Evolutionary conservation across 1,284 basidiomycete genomes (phyloP), one percentile per base, ranked within the genome.

Genomic region (Uromyces viciae-fabae): DNA sequence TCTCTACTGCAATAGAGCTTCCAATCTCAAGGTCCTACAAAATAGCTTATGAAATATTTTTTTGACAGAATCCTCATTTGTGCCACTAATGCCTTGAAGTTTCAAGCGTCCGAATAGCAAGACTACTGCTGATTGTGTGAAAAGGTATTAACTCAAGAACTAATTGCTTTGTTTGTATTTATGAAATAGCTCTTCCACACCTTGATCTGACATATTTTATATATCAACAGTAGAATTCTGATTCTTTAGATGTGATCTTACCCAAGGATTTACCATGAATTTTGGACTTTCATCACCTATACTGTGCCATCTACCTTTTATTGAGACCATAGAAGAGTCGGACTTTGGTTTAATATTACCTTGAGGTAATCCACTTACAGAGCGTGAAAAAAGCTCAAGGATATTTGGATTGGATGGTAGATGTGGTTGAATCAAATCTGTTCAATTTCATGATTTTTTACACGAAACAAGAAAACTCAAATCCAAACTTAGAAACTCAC

Each of bases 301-400:
- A 31, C 71, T 81, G 58, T 74, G 71, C 78, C 78, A 81, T 46
- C 38, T 62, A 19, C 78, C 68, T 22, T 71, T 71, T 33, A 71
- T 49, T 49, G 46, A 49, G 46, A 31, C 22, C 28, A 19, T 19
- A 14, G 7, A 28, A 54, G 25, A 1, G 43, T 60, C n/a, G 49
- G 25, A 7, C n/a, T 60, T 52, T 25, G n/a, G 49, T 15, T 31
- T 28, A 40, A 17, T 33, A 11, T 49, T n/a, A 9, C 38, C 14
- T 33, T 25, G 33, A 33, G 40, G 31, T 31, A 66, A 64, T 40
- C 71, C 68, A 40, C 68, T 73, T n/a, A 72, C 58, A n/a, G 69
- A 64, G 25, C 78, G 54, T 49, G 71, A 58, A 81, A 81, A 81
- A 22, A 81, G 71, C 46, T 81, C 78, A 46, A 81, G 56, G 31